Percentiles rank a stretch among this genome's conserved stretches.
Conservation (phyloP, 2,329 filamentous ascomycete genomes). For the Penicillium sp. region DNA sequence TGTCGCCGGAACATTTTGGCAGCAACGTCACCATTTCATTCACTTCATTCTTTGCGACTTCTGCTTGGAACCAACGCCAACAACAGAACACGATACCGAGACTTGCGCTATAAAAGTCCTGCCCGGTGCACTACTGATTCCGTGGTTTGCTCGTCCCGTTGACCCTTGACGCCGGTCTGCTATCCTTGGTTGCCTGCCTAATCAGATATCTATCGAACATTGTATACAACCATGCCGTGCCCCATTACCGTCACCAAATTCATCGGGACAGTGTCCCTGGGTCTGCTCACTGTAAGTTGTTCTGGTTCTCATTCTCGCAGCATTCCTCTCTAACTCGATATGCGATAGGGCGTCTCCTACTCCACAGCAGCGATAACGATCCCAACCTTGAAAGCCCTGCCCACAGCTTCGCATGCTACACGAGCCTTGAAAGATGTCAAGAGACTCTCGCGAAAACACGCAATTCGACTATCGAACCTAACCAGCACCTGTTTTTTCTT, state of each 20-base stretch:
- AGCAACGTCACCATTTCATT: constrained; percentile 11
- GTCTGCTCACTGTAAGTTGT: constrained; percentile 73
- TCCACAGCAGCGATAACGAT: constrained; percentile 73
- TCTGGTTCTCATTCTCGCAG: constrained; percentile 3
- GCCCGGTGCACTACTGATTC: not conserved
- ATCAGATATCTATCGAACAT: not conserved
- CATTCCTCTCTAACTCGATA: constrained; percentile 15
- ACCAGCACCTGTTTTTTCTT: constrained; percentile 69
- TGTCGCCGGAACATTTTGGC: constrained; percentile 1
- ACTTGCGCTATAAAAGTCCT: not conserved
- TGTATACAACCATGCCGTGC: constrained; percentile 54
- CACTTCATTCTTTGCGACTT: not conserved
- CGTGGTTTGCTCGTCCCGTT: not conserved
- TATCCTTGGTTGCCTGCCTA: not conserved
- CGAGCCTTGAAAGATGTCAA: constrained; percentile 68
- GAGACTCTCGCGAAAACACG: constrained; percentile 59
- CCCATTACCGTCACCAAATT: constrained; percentile 82
- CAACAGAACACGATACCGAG: not conserved
- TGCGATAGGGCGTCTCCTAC: constrained; percentile 75
- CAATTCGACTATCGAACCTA: constrained; percentile 64
- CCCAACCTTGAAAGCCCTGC: constrained; percentile 75
- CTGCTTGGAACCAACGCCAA: not conserved
- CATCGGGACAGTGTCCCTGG: constrained; percentile 83
- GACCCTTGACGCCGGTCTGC: not conserved
- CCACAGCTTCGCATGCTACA: constrained; percentile 67